These are phyloP conservation scores for Aquilaria malaccensis DNA, from an alignment of 345 rosid species.

Conservation along the genomic window DNA sequence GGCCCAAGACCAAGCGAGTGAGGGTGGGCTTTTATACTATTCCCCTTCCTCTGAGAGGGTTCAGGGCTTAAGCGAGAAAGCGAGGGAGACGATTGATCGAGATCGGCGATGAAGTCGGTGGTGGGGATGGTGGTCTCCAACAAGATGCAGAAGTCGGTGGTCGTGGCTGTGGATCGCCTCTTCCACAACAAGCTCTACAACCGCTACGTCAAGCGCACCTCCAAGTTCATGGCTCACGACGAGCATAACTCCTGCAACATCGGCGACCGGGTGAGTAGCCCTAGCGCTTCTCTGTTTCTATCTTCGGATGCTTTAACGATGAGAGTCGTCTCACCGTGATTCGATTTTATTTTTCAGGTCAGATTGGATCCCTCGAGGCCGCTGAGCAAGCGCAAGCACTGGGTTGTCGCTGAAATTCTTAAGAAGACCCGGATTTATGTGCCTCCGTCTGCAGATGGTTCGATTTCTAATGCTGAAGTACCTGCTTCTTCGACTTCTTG, in stretches of 20 bases:
- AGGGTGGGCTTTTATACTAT: too few species aligned
- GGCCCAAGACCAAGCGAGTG: too few species aligned
- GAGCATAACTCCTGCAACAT: slow-evolving; percentile 48
- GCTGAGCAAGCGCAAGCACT: slow-evolving; percentile 80
- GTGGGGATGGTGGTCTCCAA: too few species aligned
- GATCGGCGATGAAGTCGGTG: too few species aligned
- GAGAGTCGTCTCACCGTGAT: neutral
- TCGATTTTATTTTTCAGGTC: slow-evolving; percentile 32
- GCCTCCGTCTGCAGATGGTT: slow-evolving; percentile 29
- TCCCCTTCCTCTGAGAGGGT: too few species aligned
- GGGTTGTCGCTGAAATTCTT: slow-evolving; percentile 86
- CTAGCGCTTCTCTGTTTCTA: neutral
- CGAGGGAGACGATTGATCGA: too few species aligned
- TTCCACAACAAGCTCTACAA: slow-evolving; percentile 60
- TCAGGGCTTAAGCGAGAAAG: too few species aligned
- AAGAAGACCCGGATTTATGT: slow-evolving; percentile 74
- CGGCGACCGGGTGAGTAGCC: slow-evolving; percentile 57
- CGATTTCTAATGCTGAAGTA: too few species aligned
- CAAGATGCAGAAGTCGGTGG: slow-evolving; percentile 27
- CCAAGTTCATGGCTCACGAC: slow-evolving; percentile 75
- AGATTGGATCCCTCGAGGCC: slow-evolving; percentile 94
- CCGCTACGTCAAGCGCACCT: slow-evolving; percentile 79
- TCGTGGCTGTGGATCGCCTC: slow-evolving; percentile 59
- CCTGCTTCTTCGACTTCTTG: too few species aligned
- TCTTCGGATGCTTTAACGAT: neutral